Conservation (phyloP, 129 eudicot species). For the Oenanthe sinensis region DNA sequence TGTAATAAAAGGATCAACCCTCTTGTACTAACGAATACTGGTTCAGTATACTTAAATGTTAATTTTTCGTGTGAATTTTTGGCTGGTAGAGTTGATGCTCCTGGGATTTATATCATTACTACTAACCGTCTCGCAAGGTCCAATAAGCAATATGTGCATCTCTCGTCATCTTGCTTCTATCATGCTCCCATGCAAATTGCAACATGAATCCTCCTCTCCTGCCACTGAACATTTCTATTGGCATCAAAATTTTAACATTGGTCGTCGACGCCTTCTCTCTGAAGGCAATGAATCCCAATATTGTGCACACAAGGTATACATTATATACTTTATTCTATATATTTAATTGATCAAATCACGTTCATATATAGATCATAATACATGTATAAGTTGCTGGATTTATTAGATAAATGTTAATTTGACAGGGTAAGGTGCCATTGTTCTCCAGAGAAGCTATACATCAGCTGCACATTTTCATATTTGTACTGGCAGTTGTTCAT, state of each 20-base stretch:
- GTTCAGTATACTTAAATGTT: not conserved
- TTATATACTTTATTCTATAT: no score
- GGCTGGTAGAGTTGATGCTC: constrained; percentile 67
- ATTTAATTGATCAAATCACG: not conserved
- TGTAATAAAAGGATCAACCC: no score
- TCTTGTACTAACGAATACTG: not conserved
- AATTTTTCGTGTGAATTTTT: not conserved
- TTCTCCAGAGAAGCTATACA: constrained; percentile 84
- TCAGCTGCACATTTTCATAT: constrained; percentile 88
- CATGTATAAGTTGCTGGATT: not conserved
- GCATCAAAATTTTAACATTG: constrained; percentile 11
- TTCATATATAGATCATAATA: not conserved
- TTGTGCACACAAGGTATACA: constrained; percentile 36
- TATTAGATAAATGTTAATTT: not conserved
- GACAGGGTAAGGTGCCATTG: constrained; percentile 59
- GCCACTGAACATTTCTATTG: constrained; percentile 11
- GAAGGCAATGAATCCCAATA: constrained; percentile 20
- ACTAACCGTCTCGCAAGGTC: constrained; percentile 63
- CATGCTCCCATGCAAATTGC: constrained; percentile 83
- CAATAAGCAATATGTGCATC: constrained; percentile 63
- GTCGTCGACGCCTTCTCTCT: constrained; percentile 36
- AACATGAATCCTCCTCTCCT: not conserved
- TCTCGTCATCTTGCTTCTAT: constrained; percentile 45
- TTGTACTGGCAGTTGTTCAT: constrained; percentile 82
- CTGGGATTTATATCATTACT: constrained; percentile 87